These are phyloP conservation scores for Carpinus fangiana DNA, from an alignment of 306 rosid genomes.

Conservation along the genomic window DNA sequence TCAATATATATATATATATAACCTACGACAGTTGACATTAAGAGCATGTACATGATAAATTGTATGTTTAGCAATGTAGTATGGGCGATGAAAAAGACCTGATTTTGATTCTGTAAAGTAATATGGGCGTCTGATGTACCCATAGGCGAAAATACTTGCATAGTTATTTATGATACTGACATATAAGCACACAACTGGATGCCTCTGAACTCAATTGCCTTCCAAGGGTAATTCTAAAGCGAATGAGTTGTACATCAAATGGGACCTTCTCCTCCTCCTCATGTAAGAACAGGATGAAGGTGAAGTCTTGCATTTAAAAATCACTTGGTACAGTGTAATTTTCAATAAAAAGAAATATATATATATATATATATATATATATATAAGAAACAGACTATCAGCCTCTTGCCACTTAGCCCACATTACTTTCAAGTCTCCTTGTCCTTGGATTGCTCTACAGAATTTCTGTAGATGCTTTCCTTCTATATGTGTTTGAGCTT, in stretches of 20 bases:
- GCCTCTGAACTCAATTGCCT: not conserved
- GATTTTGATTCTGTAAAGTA: not conserved
- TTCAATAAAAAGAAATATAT: not conserved
- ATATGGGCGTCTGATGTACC: not conserved
- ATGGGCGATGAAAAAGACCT: not conserved
- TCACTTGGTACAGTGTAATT: too few relatives aligned
- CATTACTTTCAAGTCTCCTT: not conserved
- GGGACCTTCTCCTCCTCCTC: not conserved
- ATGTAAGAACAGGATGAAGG: not conserved
- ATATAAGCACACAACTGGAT: not conserved
- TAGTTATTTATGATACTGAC: not conserved
- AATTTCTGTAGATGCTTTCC: too few relatives aligned
- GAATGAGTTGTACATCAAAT: not conserved
- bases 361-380: not conserved
- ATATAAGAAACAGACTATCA: not conserved
- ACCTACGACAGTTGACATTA: not conserved
- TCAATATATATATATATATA: not conserved
- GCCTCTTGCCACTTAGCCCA: not conserved
- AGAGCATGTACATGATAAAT: not conserved
- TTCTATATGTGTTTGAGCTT: too few relatives aligned
- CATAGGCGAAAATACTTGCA: not conserved
- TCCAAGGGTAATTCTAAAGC: not conserved
- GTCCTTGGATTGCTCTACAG: not conserved
- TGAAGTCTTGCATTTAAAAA: not conserved
- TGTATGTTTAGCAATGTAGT: not conserved